Conservation (phyloP, 305 asterid genomes). For the Fraxinus latifolia region DNA sequence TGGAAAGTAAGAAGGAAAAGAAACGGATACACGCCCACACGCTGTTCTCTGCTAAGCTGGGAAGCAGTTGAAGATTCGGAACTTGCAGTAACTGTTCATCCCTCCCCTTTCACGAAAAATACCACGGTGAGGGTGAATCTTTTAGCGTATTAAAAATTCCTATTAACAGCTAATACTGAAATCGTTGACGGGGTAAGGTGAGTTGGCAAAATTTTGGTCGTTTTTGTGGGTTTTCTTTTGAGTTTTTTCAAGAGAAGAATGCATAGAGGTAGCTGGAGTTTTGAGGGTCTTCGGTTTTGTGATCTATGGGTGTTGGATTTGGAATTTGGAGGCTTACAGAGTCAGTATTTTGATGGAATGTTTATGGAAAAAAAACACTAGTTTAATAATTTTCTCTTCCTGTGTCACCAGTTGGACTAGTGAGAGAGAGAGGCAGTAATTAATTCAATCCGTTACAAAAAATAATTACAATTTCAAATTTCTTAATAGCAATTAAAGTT, state of each 20-base stretch:
- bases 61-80: slow-evolving; percentile 49
- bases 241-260: background rate
- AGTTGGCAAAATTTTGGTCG: background rate
- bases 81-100: slow-evolving; percentile 46
- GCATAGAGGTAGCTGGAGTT: background rate
- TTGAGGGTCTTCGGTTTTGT: background rate
- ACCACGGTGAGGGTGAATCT: slow-evolving; percentile 22
- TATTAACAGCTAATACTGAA: background rate
- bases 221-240: background rate
- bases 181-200: background rate
- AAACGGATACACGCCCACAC: slow-evolving; percentile 20
- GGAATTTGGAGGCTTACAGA: background rate
- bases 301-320: background rate
- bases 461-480: background rate
- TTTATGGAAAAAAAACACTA: background rate
- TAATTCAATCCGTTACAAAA: background rate
- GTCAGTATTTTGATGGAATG: background rate
- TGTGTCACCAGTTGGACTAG: background rate
- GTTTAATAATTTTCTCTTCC: background rate
- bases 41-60: slow-evolving; percentile 37
- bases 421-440: background rate
- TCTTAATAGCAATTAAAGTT: background rate
- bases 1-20: slow-evolving; percentile 19
- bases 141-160: background rate
- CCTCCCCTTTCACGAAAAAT: slow-evolving; percentile 18